phyloP scores from a whole-genome alignment of 345 rosid genomes.

The Euphorbia lathyris region DNA sequence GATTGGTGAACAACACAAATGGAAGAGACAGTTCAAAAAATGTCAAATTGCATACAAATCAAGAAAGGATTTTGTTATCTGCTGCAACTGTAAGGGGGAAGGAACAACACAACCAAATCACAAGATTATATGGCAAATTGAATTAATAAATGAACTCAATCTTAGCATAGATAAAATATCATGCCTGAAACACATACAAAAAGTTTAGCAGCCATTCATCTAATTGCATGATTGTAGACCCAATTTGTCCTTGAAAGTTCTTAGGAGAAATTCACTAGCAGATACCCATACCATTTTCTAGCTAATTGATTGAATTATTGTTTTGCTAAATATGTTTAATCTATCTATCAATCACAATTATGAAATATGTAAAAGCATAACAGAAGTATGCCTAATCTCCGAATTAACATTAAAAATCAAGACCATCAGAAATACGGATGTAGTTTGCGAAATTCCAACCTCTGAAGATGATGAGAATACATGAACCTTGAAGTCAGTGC shows the following conservation, averaged over 20 bases:
- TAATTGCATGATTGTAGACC: neutral
- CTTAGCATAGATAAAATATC: neutral
- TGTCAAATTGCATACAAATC: neutral
- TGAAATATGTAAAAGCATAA: neutral
- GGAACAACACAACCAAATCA: neutral
- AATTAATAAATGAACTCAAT: neutral
- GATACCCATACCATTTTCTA: neutral
- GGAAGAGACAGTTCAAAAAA: slow-evolving; percentile 10
- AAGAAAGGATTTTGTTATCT: neutral
- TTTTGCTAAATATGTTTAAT: neutral
- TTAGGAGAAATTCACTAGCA: neutral
- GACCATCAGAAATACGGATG: neutral
- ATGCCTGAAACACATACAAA: neutral
- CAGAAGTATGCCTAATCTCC: neutral
- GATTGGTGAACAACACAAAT: neutral
- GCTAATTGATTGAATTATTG: neutral
- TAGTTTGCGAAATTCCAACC: slow-evolving; percentile 31
- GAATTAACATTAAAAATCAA: slow-evolving; percentile 2
- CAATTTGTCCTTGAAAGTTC: neutral
- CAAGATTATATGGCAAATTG: neutral
- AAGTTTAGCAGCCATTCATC: neutral
- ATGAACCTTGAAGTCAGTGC: slow-evolving; percentile 42
- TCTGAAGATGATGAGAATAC: slow-evolving; percentile 63
- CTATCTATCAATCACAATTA: neutral
- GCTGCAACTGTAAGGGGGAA: neutral